Conservation (phyloP, 2,329 filamentous ascomycete genomes). For the Sclerotinia nivalis region DNA sequence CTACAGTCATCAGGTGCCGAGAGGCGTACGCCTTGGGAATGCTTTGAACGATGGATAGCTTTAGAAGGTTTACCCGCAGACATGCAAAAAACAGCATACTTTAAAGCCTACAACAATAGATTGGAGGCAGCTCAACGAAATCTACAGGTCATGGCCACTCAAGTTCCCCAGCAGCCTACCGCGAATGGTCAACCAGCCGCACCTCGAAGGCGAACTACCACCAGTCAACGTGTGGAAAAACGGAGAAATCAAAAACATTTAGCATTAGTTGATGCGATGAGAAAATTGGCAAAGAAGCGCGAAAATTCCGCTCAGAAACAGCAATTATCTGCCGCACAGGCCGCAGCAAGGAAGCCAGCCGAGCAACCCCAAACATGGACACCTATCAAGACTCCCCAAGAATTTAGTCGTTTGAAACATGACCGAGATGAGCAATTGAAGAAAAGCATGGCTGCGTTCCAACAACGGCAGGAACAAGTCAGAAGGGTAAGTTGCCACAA, state of each 20-base stretch:
- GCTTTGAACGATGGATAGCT: constrained; percentile 94
- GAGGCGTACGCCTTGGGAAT: constrained; percentile 94
- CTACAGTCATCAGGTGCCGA: constrained; percentile 83
- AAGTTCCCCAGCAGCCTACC: constrained; percentile 39
- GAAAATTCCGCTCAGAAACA: constrained; percentile 85
- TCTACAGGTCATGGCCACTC: constrained; percentile 44
- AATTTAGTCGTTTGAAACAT: constrained; percentile 86
- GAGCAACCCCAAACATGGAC: constrained; percentile 56
- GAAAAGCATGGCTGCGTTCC: constrained; percentile 57
- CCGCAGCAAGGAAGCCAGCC: constrained; percentile 78
- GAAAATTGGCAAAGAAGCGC: constrained; percentile 91
- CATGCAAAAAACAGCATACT: constrained; percentile 94
- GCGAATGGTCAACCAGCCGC: constrained; percentile 51
- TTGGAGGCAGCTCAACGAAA: constrained; percentile 61
- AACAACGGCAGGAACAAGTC: constrained; percentile 46
- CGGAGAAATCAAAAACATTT: constrained; percentile 84
- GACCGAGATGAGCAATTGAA: constrained; percentile 75
- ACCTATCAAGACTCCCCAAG: constrained; percentile 68
- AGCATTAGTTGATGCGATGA: constrained; percentile 89
- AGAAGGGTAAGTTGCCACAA: constrained; percentile 51
- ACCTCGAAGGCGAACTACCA: constrained; percentile 68
- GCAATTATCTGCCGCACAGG: constrained; percentile 74
- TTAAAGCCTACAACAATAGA: constrained; percentile 67
- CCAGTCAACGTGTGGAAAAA: constrained; percentile 82
- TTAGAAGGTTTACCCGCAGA: constrained; percentile 88